Conservation (phyloP, 2,329 filamentous ascomycete genomes). For the Colletotrichum cereale region DNA sequence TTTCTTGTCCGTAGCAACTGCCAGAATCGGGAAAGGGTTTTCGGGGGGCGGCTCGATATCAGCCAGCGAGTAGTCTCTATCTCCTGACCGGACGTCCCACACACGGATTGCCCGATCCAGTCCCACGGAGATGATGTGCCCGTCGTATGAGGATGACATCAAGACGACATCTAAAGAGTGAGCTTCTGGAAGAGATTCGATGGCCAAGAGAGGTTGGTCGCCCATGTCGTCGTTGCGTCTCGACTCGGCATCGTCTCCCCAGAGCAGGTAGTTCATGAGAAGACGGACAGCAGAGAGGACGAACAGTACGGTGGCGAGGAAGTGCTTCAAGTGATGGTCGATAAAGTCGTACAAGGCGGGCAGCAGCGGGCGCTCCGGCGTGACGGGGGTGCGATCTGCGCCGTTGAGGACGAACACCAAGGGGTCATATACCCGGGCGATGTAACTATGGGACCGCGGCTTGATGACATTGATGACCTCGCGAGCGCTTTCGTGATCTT, state of each 20-base stretch:
- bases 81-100: constrained; percentile 69
- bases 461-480: constrained; percentile 84
- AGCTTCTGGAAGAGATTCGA: constrained; percentile 71
- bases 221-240: constrained; percentile 60
- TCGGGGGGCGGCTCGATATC: constrained; percentile 56
- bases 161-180: constrained; percentile 79
- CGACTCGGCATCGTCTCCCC: constrained; percentile 68
- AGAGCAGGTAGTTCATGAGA: constrained; percentile 80
- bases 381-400: constrained; percentile 72
- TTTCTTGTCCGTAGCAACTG: constrained; percentile 73
- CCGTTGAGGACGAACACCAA: constrained; percentile 78
- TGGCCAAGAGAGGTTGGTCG: constrained; percentile 66
- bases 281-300: constrained; percentile 74
- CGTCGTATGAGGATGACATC: constrained; percentile 71
- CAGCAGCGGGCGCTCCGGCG: constrained; percentile 61
- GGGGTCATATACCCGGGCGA: constrained; percentile 81
- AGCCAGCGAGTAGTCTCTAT: constrained; percentile 56
- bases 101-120: constrained; percentile 77
- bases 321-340: constrained; percentile 68
- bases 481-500: constrained; percentile 82
- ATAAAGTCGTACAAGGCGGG: constrained; percentile 77
- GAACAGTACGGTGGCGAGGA: constrained; percentile 73
- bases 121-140: constrained; percentile 76
- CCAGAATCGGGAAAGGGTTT: constrained; percentile 70
- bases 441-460: constrained; percentile 76